These are phyloP conservation scores for Cutaneotrichosporon dermatis DNA, from an alignment of 1,284 basidiomycete genomes.

Conservation along the genomic window DNA sequence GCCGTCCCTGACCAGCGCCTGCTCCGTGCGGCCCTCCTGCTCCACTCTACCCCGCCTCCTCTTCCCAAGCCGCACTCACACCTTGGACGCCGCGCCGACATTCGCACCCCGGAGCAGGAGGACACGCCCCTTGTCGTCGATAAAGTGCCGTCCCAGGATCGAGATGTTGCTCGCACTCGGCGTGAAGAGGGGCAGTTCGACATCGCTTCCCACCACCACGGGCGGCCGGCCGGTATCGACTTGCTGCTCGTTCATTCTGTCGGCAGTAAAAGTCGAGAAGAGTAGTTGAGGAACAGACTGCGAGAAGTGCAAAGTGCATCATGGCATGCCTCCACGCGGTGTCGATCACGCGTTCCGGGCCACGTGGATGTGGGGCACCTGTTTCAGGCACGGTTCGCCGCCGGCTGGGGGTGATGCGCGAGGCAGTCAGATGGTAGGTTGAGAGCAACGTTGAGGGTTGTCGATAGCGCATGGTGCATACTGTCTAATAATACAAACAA, in stretches of 20 bases:
- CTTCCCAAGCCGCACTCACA: slow-evolving; percentile 54
- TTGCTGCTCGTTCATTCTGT: too few relatives aligned
- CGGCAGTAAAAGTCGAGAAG: neutral
- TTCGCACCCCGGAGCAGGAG: slow-evolving; percentile 76
- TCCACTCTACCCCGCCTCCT: too few relatives aligned
- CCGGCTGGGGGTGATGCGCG: too few relatives aligned
- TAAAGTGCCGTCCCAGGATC: slow-evolving; percentile 62
- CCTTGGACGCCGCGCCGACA: slow-evolving; percentile 72
- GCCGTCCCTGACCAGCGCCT: too few relatives aligned
- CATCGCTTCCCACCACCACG: neutral
- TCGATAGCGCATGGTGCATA: too few relatives aligned
- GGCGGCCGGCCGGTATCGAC: neutral
- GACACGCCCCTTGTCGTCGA: slow-evolving; percentile 70
- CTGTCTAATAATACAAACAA: too few relatives aligned
- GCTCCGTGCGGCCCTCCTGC: too few relatives aligned
- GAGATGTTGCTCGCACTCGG: slow-evolving; percentile 19
- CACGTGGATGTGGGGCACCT: neutral
- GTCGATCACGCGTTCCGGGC: neutral
- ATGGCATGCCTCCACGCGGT: neutral
- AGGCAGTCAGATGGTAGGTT: too few relatives aligned
- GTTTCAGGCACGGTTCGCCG: too few relatives aligned
- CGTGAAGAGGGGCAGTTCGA: slow-evolving; percentile 7
- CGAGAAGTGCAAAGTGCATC: neutral
- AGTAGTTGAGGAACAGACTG: neutral
- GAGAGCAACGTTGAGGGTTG: too few relatives aligned